phyloP scores from a whole-genome alignment of 2,329 filamentous ascomycete genomes.

The Didymella pomorum region DNA sequence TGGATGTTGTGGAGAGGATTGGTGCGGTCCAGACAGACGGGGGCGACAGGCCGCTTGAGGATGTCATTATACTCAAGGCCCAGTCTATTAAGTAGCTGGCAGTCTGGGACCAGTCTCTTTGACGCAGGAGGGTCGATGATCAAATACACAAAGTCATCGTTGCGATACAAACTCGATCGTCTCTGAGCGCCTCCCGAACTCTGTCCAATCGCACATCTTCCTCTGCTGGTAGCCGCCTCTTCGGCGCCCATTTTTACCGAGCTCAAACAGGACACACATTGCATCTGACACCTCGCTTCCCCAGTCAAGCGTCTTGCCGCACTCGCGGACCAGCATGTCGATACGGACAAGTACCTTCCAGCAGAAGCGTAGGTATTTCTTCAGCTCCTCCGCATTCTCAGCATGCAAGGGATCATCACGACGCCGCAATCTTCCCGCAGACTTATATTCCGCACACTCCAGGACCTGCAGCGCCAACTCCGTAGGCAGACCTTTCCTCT shows the following conservation, averaged over 20 bases:
- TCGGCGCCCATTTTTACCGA: background rate
- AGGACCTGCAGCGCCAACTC: conserved; percentile 1
- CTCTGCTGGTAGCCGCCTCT: background rate
- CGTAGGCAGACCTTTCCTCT: background rate
- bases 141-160: background rate
- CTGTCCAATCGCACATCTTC: background rate
- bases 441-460: background rate
- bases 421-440: background rate
- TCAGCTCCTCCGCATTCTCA: background rate
- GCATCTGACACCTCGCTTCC: background rate
- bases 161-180: background rate
- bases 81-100: conserved; percentile 65
- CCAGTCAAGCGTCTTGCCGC: background rate
- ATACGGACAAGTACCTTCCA: conserved; percentile 4
- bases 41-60: conserved; percentile 81
- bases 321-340: conserved; percentile 1
- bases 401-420: conserved; percentile 3
- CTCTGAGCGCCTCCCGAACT: background rate
- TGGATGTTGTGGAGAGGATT: conserved; percentile 84
- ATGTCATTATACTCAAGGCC: conserved; percentile 80
- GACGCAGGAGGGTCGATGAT: no score
- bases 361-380: conserved; percentile 1
- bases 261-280: conserved; percentile 2
- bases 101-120: no score
- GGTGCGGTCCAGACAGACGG: conserved; percentile 82